A percentile compares a stretch with the other conserved stretches of the same genome.
phyloP scores from a whole-genome alignment of 2,329 filamentous ascomycete species.

The Stromatinia cepivora region DNA sequence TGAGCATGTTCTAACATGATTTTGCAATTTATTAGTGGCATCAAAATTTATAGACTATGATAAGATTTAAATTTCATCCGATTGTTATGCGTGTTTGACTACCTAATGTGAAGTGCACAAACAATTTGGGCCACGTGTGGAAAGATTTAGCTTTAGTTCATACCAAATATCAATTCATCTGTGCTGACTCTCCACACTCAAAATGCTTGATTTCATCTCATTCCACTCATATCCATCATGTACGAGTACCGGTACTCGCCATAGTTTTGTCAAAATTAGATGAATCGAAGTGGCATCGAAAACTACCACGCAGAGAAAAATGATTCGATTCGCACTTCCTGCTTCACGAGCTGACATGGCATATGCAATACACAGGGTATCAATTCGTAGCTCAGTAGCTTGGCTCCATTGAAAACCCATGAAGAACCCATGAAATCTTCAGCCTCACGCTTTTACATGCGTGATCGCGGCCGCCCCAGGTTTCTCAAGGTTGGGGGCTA shows the following conservation, averaged over 20 bases:
- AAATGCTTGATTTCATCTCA: neutral
- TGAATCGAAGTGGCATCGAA: neutral
- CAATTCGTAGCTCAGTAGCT: neutral
- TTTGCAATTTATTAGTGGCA: too few relatives aligned
- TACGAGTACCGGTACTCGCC: too few relatives aligned
- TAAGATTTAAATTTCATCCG: neutral
- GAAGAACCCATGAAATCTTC: neutral
- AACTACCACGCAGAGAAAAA: neutral
- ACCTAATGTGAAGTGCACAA: too few relatives aligned
- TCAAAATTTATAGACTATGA: neutral
- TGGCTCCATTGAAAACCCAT: neutral
- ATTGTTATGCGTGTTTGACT: too few relatives aligned
- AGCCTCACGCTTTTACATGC: neutral
- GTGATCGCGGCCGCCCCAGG: neutral
- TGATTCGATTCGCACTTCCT: neutral
- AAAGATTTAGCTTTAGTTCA: neutral
- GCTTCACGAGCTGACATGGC: neutral
- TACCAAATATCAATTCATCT: neutral
- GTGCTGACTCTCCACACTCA: conserved; percentile 5
- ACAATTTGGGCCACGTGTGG: too few relatives aligned
- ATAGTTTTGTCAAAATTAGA: neutral
- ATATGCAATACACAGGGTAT: neutral
- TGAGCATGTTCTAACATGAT: neutral
- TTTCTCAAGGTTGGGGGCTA: neutral
- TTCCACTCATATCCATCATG: neutral